These are phyloP conservation scores for Solanum paucissectum DNA, from an alignment of 257 asterid species.

Conservation along the genomic window DNA sequence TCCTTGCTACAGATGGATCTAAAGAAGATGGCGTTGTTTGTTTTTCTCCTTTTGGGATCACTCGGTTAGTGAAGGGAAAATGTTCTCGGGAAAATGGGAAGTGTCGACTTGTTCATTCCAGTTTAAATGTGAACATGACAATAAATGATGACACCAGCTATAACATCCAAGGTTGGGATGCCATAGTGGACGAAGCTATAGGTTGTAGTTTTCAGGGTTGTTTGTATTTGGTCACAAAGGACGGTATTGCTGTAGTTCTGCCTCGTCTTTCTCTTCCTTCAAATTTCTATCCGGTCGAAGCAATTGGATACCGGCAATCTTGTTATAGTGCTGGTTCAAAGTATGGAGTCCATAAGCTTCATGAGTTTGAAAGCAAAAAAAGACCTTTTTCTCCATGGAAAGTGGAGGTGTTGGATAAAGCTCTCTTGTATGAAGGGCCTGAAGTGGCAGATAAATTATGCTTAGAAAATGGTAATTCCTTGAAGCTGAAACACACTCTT, in stretches of 20 bases:
- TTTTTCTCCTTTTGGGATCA: constrained; percentile 82
- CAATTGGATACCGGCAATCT: constrained; percentile 52
- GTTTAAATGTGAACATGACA: constrained; percentile 34
- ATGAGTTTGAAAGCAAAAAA: constrained; percentile 28
- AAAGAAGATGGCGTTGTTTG: constrained; percentile 53
- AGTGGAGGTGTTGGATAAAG: constrained; percentile 85
- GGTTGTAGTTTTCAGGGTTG: constrained; percentile 76
- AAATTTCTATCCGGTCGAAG: constrained; percentile 63
- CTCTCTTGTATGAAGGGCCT: constrained; percentile 65
- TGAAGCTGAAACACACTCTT: not conserved
- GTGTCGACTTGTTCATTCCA: constrained; percentile 52
- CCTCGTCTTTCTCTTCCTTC: constrained; percentile 65
- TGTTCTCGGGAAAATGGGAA: constrained; percentile 26
- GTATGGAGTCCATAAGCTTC: constrained; percentile 26
- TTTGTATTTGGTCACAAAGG: constrained; percentile 63
- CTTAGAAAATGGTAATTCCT: constrained; percentile 63
- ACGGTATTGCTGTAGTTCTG: constrained; percentile 79
- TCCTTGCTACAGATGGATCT: constrained; percentile 46
- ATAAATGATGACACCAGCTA: constrained; percentile 41
- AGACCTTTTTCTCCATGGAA: constrained; percentile 66
- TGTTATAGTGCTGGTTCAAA: constrained; percentile 18
- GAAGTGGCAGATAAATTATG: constrained; percentile 81
- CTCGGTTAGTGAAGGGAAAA: constrained; percentile 52
- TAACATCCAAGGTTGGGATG: constrained; percentile 39
- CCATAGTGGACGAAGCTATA: constrained; percentile 48